Evolutionary conservation across 306 rosid species (phyloP).

Genomic region (Vicia faba): DNA sequence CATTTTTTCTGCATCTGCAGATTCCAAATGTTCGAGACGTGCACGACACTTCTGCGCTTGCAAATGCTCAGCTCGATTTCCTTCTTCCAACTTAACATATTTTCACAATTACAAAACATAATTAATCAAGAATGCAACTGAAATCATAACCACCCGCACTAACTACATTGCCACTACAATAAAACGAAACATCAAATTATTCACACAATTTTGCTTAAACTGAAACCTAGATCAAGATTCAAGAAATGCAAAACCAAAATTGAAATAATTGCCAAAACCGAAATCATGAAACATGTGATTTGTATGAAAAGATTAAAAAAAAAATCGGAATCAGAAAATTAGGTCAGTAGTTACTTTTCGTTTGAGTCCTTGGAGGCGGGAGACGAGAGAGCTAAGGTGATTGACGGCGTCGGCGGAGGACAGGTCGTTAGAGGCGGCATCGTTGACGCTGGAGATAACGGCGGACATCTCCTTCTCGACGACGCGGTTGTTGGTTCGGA

Average conservation of each 20-base stretch:
- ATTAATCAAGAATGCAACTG: conserved; percentile 3
- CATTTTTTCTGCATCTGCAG: conserved; percentile 71
- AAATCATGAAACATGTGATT: too few species aligned
- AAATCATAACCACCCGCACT: not conserved
- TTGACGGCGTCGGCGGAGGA: conserved; percentile 67
- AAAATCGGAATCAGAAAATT: conserved; percentile 3
- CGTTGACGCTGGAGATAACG: conserved; percentile 65
- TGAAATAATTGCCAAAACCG: not conserved
- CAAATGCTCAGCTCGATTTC: conserved; percentile 68
- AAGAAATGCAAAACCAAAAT: conserved; percentile 3
- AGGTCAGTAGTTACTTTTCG: conserved; percentile 64
- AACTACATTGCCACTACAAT: conserved; percentile 23
- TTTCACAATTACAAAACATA: conserved; percentile 27
- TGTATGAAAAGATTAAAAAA: not conserved
- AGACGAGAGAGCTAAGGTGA: conserved; percentile 83
- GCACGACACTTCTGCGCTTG: conserved; percentile 90
- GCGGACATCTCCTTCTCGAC: conserved; percentile 82
- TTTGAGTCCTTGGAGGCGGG: conserved; percentile 81
- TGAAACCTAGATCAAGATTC: conserved; percentile 12
- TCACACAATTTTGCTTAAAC: not conserved
- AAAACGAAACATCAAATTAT: conserved; percentile 12
- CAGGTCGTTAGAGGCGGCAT: conserved; percentile 53
- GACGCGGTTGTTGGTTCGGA: conserved; percentile 86
- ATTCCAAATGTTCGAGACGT: conserved; percentile 79
- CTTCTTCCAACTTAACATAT: conserved; percentile 78